Evolutionary conservation across 495 filamentous ascomycete genomes (phyloP), one percentile per base, ranked within the genome.

Genomic region (Hyaloscypha hepaticicola): DNA sequence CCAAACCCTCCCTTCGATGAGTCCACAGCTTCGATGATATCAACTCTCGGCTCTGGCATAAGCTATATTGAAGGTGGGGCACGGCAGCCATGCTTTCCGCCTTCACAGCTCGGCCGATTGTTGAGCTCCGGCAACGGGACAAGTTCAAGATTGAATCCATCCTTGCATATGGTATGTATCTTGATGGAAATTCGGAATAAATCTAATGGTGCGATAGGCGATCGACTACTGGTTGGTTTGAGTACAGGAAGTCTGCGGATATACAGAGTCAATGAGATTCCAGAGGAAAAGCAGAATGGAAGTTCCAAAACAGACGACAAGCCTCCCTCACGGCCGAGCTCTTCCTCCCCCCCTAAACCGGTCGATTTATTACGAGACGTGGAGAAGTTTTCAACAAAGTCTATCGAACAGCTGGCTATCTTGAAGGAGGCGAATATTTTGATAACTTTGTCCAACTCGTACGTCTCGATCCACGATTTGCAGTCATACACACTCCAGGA

Each of bases 81-180:
- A 21, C 38, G 31, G 45, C 66, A 72, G 81, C 81, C 79, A 99
- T 99, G 95, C 87, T 98, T 77, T 96, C 95, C 79, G 94, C 96
- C 76, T 99, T 99, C 79, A 94, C 88, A 68, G 92, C 95, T 82
- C 90, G 90, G 73, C 90, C 96, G 66, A 90, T 98, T 72, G 88
- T 97, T 81, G 95, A 99, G 88, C 89, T 99, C 66, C 93, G 89
- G 78, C 87, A 87, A 72, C 88, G 92, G 72, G 95, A 98, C 83
- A 96, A 93, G 78, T 96, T 90, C 55, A 91, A 87, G 82, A 97
- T 99, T 74, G 94, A 98, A 76, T 91, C 90, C 5, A 88, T 98
- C 62, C 83, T 97, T 41, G 90, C 95, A 66, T 92, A 96, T 77
- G 92, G 89, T 92, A 77, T 52, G 75, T 55, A 12, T 66, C 25